These are phyloP conservation scores for Pontederia crassipes DNA, from an alignment of 176 grass and related monocot species.

Conservation along the genomic window DNA sequence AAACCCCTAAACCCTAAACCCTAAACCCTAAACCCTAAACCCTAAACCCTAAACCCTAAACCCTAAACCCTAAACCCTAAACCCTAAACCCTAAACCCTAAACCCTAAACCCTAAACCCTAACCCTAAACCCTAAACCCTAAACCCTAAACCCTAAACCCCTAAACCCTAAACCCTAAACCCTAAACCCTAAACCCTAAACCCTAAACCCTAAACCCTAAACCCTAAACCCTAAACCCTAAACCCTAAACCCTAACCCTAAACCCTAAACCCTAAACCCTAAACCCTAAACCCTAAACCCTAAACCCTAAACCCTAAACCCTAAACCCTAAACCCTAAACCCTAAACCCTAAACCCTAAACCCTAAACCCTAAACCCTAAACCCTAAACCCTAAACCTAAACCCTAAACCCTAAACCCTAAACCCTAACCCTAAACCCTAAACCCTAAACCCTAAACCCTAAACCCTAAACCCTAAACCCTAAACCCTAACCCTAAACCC, in stretches of 20 bases:
- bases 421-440: no score
- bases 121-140: conserved; percentile 20
- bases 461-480: no score
- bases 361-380: no score
- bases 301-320: conserved; percentile 4
- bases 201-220: conserved; percentile 15
- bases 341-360: conserved; percentile 16
- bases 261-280: background rate
- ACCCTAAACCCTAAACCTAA: no score
- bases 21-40: conserved; percentile 14
- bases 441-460: no score
- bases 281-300: conserved; percentile 7
- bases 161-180: no score
- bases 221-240: conserved; percentile 2
- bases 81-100: conserved; percentile 14
- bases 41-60: conserved; percentile 6
- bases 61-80: conserved; percentile 11
- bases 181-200: conserved; percentile 10
- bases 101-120: conserved; percentile 9
- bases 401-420: no score
- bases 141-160: conserved; percentile 21
- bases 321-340: conserved; percentile 17
- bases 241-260: conserved; percentile 2
- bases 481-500: no score
- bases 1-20: no score